Conservation (phyloP, 352 stramenopile species). For the Pythium periplocum region DNA sequence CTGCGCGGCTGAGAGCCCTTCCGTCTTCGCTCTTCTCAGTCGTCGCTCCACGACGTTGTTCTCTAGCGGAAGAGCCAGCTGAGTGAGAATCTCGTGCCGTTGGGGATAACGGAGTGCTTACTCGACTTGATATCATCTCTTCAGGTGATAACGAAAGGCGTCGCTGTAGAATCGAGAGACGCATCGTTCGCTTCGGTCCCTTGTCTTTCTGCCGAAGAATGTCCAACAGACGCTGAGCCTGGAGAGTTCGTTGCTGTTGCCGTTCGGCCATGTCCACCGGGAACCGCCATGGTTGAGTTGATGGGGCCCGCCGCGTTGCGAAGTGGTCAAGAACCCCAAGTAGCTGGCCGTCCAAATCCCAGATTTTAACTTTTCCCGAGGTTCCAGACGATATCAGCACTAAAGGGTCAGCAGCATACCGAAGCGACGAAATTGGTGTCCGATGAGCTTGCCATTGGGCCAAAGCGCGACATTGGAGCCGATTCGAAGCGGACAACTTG, state of each 20-base stretch:
- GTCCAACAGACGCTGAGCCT: conserved; percentile 37
- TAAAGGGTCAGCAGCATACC: conserved; percentile 26
- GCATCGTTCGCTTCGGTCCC: conserved; percentile 17
- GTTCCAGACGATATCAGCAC: conserved; percentile 44
- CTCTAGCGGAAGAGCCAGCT: no score
- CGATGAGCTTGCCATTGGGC: conserved; percentile 38
- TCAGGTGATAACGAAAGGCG: conserved; percentile 31
- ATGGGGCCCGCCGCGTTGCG: conserved; percentile 45
- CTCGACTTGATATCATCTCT: no score
- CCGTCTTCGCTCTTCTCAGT: no score
- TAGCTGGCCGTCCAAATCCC: conserved; percentile 32
- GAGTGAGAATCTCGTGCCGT: no score
- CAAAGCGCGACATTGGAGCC: not conserved
- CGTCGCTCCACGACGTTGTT: no score
- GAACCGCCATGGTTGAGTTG: conserved; percentile 45
- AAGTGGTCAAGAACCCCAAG: conserved; percentile 62
- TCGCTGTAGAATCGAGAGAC: conserved; percentile 42
- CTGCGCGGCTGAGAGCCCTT: not conserved
- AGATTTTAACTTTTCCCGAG: conserved; percentile 57
- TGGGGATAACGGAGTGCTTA: no score
- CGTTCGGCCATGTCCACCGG: conserved; percentile 46
- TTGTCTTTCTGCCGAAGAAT: conserved; percentile 12
- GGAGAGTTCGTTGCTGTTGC: conserved; percentile 23
- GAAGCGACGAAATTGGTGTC: conserved; percentile 31
- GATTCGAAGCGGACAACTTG: no score